Base-by-base conservation (phyloP, 768 basidiomycete species). In the Exidia glandulosa region DNA sequence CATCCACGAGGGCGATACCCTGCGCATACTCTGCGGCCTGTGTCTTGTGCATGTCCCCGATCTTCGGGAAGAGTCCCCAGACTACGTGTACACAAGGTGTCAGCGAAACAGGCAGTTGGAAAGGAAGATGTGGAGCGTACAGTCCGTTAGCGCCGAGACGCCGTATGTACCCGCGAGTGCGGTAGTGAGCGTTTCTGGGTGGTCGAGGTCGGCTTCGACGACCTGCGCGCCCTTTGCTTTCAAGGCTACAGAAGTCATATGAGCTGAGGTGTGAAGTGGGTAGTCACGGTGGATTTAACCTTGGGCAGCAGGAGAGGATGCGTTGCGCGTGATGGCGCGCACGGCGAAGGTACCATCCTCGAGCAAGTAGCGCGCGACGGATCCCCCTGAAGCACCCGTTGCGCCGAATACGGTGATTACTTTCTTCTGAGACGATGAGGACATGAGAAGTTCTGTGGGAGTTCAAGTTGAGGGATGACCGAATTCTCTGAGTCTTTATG, bases 351-450 rank as follows among this genome's bases (percentile, higher is more conserved):
- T 70, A 23, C 68, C 71, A 27, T 75, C 74, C 7, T 63, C 63
- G 14, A 75, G 67, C 23, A 75, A 61, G 3, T 65, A 62, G 16
- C 61, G 57, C 12, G 69, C 63, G 6, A 75, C 48, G 27, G 56
- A 61, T 14, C 63, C 61, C 66, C 74, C 74, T 69, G 75, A 72
- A 13, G 58, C 59, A 14, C 74, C 74, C 19, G 73, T 75, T 2
- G 74, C 73, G 31, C 75, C 73, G n/a, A 72, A 66, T 31, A 75
- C 70, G 6, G 66, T 66, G 32, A 73, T 67, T 30, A 72, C 60
- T 29, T 57, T 55, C 48, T 63, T 66, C n/a, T n/a, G n/a, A n/a
- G n/a, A n/a, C n/a, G n/a, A n/a, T n/a, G n/a, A n/a, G n/a, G n/a
- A n/a, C n/a, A n/a, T n/a, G n/a, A n/a, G n/a, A n/a, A n/a, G n/a